Evolutionary conservation across 2,329 filamentous ascomycete genomes (phyloP), one percentile per base, ranked within the genome.

Genomic region (Cercospora canescens): DNA sequence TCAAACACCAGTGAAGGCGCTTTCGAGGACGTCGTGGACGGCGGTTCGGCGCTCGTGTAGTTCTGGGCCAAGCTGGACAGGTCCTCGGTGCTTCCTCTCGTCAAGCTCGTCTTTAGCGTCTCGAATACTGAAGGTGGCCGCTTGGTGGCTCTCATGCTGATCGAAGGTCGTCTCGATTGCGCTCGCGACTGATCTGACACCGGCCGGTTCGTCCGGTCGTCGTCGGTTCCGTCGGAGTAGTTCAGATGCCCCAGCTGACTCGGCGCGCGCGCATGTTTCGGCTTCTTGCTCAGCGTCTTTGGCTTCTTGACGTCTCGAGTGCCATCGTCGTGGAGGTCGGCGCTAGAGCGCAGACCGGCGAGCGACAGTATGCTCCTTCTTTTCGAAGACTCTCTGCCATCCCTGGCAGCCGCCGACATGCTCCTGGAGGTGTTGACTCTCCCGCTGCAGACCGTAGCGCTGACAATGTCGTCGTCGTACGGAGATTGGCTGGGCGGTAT

Each of bases 11-110:
- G 71, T 1, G 84, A 83, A 14, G 83, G 81, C 16, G 74, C 68
- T 62, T 82, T 84, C 14, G 85, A 85, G 45, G 84, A 82, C n/a
- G 81, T 81, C 4, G 81, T 76, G 11, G 80, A 81, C 26, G 83
- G 74, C 8, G 80, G 79, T 65, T 83, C 82, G 50, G 86, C 84
- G 54, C 62, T 35, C 34, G 50, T 58, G 21, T 64, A 59, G 56
- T 41, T 62, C 21, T 64, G 58, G 18, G 63, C 63, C 30, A 65
- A 56, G 30, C 62, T 50, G 50, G 56, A 48, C 57, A 70, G 58
- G 48, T 86, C 83, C 45, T 85, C 85, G 32, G 84, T 83, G 60
- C 80, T 75, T 6, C 83, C 83, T 61, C 84, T 83, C 11, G 64
- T 66, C 58, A 85, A 77, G 37, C 82, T 84, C 55, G 69, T 62